Percentiles rank a stretch among this genome's conserved stretches.
These are phyloP conservation scores for Fusarium sp. DNA, from an alignment of 2,329 filamentous ascomycete genomes.

Conservation along the genomic window DNA sequence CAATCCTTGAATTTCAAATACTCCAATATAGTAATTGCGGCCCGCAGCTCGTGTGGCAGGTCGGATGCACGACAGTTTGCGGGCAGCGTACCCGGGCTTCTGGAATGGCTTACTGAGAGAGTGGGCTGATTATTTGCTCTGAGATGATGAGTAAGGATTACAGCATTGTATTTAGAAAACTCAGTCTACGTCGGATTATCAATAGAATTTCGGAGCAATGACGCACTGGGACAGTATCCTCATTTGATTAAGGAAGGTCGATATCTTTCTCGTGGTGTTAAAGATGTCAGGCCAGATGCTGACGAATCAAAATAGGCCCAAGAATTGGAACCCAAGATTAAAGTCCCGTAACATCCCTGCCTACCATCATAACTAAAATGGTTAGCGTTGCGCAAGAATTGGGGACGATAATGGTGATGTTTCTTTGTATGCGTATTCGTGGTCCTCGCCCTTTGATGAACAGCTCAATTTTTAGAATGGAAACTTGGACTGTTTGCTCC, in stretches of 20 bases:
- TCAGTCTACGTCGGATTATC: neutral
- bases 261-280: neutral
- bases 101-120: constrained; percentile 3
- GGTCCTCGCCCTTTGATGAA: neutral
- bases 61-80: neutral
- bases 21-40: neutral
- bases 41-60: neutral
- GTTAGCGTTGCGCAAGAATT: constrained; percentile 8
- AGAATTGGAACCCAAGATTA: neutral
- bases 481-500: neutral
- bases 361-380: neutral
- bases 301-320: neutral
- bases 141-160: neutral
- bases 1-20: neutral
- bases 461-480: neutral
- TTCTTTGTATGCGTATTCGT: neutral
- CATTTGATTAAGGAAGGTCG: neutral
- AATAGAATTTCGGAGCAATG: neutral
- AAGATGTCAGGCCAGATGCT: neutral
- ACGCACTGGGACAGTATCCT: neutral
- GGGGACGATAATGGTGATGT: neutral
- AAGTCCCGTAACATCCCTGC: neutral
- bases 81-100: neutral
- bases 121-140: neutral
- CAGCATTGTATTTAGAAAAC: neutral